Base-by-base conservation (phyloP, 768 basidiomycete species). In the Basidioascus undulatus region DNA sequence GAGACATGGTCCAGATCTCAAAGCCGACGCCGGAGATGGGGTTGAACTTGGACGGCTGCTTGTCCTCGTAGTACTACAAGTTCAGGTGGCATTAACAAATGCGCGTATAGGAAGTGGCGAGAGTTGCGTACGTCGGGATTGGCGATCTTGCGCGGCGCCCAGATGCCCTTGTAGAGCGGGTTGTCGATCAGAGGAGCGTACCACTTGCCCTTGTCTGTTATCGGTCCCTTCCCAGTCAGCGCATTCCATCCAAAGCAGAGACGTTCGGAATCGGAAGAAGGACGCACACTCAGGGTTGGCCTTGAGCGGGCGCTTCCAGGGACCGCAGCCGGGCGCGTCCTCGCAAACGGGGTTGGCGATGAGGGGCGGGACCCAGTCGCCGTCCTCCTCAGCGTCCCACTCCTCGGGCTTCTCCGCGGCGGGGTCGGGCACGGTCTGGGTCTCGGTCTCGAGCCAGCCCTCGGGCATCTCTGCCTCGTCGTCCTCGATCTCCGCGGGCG, bases 151-250 rank as follows among this genome's bases (percentile, higher is more conserved):
- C 74, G 71, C 38, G 92, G 81, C 27, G 72, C 66, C 92, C 92
- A 98, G 45, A 71, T 66, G 52, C 92, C 92, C 61, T 79, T 89
- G 76, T 96, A 98, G 32, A 62, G 86, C 15, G 92, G 92, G 71
- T 98, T 96, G 62, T 84, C 76, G 54, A 96, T 80, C 67, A 76
- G 67, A 43, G 89, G 86, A 13, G 87, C 71, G 38, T 71, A 76
- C 92, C 92, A 98, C 59, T 84, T 87, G 66, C 92, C 92, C 72
- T 87, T 92, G 73, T 83, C n/a, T n/a, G n/a, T n/a, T n/a, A n/a
- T n/a, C n/a, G n/a, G n/a, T n/a, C n/a, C n/a, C n/a, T n/a, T n/a
- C n/a, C n/a, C n/a, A n/a, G n/a, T n/a, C n/a, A n/a, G n/a, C n/a
- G n/a, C n/a, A n/a, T n/a, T n/a, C n/a, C n/a, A n/a, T n/a, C n/a